phyloP scores from a whole-genome alignment of 352 stramenopile species.

The Stramenopiles sp. region DNA sequence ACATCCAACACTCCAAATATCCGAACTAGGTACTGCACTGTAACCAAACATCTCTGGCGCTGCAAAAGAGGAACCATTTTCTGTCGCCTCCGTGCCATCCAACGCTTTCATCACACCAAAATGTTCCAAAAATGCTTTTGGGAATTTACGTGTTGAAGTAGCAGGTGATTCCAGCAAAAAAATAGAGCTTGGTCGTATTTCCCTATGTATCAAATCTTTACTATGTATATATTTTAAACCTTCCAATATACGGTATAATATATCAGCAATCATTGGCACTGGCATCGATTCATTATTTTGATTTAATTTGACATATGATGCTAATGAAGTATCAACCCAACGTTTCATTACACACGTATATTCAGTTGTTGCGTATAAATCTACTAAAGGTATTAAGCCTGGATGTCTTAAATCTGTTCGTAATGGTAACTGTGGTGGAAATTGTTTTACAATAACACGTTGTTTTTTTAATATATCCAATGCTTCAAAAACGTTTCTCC shows the following conservation, averaged over 20 bases:
- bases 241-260: neutral
- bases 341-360: neutral
- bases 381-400: neutral
- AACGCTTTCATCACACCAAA: neutral
- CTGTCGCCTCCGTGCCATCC: neutral
- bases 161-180: neutral
- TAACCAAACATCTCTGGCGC: neutral
- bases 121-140: neutral
- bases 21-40: neutral
- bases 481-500: no score
- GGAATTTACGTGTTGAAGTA: neutral
- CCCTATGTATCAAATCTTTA: neutral
- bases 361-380: neutral
- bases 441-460: neutral
- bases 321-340: neutral
- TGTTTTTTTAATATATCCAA: neutral
- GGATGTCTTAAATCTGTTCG: neutral
- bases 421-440: neutral
- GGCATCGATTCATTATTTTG: neutral
- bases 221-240: neutral
- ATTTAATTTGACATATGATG: neutral
- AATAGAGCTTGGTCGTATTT: neutral
- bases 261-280: neutral
- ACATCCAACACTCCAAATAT: neutral
- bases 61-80: neutral